Evolutionary conservation across 345 rosid species (phyloP).

Genomic region (Dovyalis caffra): DNA sequence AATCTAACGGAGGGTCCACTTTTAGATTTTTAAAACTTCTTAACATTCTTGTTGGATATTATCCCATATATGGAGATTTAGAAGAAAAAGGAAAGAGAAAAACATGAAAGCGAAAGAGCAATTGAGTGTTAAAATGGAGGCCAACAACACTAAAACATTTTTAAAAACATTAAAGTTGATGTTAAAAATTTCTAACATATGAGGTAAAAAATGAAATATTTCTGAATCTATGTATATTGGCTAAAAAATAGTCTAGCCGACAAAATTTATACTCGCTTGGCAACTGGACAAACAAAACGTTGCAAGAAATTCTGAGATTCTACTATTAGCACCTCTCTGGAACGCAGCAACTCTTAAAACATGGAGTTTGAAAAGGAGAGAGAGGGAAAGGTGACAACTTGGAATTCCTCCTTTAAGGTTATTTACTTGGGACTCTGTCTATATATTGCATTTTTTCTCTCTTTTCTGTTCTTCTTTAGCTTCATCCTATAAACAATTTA

Average conservation of each 20-base stretch:
- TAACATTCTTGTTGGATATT: no score
- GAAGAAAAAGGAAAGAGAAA: no score
- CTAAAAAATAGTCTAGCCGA: neutral
- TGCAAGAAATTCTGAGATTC: neutral
- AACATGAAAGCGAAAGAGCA: no score
- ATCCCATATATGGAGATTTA: no score
- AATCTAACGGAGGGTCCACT: no score
- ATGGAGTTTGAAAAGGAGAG: conserved; percentile 2
- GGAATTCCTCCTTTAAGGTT: conserved; percentile 18
- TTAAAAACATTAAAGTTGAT: no score
- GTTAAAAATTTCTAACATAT: no score
- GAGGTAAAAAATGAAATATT: no score
- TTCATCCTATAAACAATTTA: neutral
- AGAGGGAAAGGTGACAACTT: neutral
- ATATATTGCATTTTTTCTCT: neutral
- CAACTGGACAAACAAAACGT: neutral
- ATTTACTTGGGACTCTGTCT: neutral
- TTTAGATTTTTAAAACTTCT: no score
- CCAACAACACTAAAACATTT: no score
- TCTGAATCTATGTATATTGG: no score
- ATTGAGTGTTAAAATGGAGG: no score
- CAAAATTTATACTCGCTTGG: neutral
- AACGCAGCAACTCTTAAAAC: neutral
- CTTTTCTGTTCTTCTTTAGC: neutral
- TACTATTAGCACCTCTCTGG: neutral